Evolutionary conservation across 164 flowering plant genomes (phyloP), one percentile per base, ranked within the genome.

Genomic region (Tetrastigma voinierianum): DNA sequence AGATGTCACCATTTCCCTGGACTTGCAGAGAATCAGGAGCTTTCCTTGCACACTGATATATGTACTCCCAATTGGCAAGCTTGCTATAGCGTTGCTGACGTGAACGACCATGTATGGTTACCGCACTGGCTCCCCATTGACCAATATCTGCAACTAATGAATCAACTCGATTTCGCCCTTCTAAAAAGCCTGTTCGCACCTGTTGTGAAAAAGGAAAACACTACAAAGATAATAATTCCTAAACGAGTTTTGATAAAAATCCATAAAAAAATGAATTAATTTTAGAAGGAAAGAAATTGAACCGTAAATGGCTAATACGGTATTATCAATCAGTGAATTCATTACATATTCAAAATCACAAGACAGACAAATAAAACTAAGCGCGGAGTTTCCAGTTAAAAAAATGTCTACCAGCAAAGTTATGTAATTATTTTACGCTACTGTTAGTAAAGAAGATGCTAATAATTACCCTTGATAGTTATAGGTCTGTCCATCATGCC

Each of bases 41-140:
- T 74, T 83, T 82, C 68, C 67, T 78, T 47, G 89, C 86, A 81
- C 99, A 95, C 54, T 83, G 81, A 70, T 88, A 79, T 63, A 95
- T 77, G 75, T 92, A 95, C 16, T 86, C 96, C 99, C 99, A 92
- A 71, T 95, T 93, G 72, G 99, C 96, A 74, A 84, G 88, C 78
- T 95, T 95, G 82, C 90, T 90, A 63, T 95, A 95, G 7, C 99
- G 89, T 68, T 95, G 99, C 76, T 95, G 99, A 52, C 98, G 88
- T 68, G 99, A 81, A 49, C 98, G 83, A 19, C 98, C 99, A 81
- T 95, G 99, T 60, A 95, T 82, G 14, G 99, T 89, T 59, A 95
- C 77, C 9, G 97, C 97, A 80, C 70, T 89, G 57, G 97, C 91
- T 62, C 99, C 99, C 98, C 98, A 95, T 47, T 60, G 40, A 48